A percentile compares a stretch with the other conserved stretches of the same genome.
Evolutionary conservation across 305 asterid genomes (phyloP).

Genomic region (Nicotiana rustica): DNA sequence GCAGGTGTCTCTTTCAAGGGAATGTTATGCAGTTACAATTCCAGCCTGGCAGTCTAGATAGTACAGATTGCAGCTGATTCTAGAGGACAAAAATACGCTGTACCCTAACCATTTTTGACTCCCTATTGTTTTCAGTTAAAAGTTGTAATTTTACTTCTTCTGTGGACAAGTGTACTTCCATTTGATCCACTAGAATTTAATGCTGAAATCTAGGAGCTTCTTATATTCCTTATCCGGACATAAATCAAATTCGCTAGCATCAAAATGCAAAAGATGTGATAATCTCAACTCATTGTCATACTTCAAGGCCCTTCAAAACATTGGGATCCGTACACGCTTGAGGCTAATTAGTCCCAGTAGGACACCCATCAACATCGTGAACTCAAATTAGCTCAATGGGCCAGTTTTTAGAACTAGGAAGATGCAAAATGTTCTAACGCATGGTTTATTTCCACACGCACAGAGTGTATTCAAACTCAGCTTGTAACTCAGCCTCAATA

Average conservation of each 20-base stretch:
- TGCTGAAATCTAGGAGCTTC: neutral
- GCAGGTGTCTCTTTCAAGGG: neutral
- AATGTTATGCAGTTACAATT: neutral
- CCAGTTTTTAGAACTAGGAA: slow-evolving; percentile 8
- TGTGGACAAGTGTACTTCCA: neutral
- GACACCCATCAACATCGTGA: slow-evolving; percentile 14
- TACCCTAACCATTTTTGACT: neutral
- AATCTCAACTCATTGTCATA: neutral
- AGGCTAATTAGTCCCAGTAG: slow-evolving; percentile 10
- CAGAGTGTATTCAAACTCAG: slow-evolving; percentile 27
- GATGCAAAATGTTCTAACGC: neutral
- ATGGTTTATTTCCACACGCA: neutral
- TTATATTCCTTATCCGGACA: neutral
- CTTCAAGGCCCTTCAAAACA: slow-evolving; percentile 24
- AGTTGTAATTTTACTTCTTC: neutral
- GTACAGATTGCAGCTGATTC: neutral
- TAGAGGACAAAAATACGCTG: neutral
- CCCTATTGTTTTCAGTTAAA: neutral
- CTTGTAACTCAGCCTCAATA: slow-evolving; percentile 1
- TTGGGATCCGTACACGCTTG: neutral
- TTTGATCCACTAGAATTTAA: slow-evolving; percentile 16
- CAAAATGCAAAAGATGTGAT: neutral
- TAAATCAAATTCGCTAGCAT: neutral
- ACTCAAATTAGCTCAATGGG: slow-evolving; percentile 1
- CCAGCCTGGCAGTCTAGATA: neutral